Conservation (phyloP, 495 filamentous ascomycete species). For the Annulohypoxylon moriforme region DNA sequence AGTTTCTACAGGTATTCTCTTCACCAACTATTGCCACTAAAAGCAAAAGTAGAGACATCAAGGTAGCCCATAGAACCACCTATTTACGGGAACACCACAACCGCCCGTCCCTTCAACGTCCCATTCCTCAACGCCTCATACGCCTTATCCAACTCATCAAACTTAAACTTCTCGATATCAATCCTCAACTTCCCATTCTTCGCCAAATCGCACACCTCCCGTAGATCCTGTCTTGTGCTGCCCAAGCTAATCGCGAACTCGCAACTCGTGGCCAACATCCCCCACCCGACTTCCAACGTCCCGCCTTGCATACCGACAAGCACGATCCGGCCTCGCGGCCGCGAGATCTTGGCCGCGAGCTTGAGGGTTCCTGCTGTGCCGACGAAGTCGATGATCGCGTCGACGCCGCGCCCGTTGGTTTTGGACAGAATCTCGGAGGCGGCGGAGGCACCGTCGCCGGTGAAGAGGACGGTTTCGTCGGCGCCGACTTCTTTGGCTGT, state of each 20-base stretch:
- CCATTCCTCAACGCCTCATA: conserved; percentile 23
- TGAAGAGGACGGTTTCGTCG: conserved; percentile 73
- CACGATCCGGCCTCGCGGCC: conserved; percentile 23
- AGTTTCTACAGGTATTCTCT: background rate
- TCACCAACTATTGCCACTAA: background rate
- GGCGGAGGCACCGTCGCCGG: background rate
- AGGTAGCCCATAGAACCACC: background rate
- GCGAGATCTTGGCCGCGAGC: conserved; percentile 19
- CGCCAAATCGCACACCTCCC: conserved; percentile 29
- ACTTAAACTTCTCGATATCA: conserved; percentile 20
- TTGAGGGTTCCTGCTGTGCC: conserved; percentile 55
- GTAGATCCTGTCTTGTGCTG: conserved; percentile 27
- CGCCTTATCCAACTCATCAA: conserved; percentile 16
- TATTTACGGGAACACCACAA: conserved; percentile 28
- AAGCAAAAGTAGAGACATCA: background rate
- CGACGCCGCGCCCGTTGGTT: conserved; percentile 75
- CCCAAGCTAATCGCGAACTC: conserved; percentile 30
- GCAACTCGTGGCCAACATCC: conserved; percentile 21
- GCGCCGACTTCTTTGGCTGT: conserved; percentile 16
- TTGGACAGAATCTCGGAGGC: background rate
- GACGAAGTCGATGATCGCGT: conserved; percentile 92
- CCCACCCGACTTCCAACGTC: conserved; percentile 28
- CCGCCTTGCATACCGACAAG: conserved; percentile 29
- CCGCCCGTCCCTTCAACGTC: conserved; percentile 16
- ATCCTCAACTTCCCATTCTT: conserved; percentile 17